phyloP scores from a whole-genome alignment of 2,329 filamentous ascomycete species.

The Colletotrichum spaethianum region DNA sequence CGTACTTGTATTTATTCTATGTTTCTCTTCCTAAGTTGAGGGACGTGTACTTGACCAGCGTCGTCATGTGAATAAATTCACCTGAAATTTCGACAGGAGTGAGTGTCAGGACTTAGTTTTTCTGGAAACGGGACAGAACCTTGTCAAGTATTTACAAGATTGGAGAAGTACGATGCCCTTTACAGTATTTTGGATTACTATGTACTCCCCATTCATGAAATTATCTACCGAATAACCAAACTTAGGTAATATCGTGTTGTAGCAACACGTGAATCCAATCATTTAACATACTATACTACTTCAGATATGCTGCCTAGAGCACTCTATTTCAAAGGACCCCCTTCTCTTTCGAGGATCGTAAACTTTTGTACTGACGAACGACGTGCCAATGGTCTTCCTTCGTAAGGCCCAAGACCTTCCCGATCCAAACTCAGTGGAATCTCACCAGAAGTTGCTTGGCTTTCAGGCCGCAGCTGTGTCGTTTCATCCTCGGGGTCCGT shows the following conservation, averaged over 20 bases:
- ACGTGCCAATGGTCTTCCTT: neutral
- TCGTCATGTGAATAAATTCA: no score
- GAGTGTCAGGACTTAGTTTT: no score
- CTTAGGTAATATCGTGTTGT: neutral
- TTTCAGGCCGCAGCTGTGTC: constrained; percentile 14
- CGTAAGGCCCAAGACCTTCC: constrained; percentile 14
- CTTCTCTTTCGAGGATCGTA: constrained; percentile 19
- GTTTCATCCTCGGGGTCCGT: constrained; percentile 31
- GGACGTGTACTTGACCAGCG: no score
- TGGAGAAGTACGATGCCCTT: neutral
- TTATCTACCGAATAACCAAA: constrained; percentile 22
- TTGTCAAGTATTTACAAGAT: rapidly evolving
- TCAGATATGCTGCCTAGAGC: neutral
- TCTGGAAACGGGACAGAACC: no score
- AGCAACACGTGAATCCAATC: neutral
- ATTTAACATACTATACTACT: neutral
- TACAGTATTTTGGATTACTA: neutral
- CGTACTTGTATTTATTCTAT: no score
- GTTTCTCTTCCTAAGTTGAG: no score
- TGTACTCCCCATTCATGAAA: neutral
- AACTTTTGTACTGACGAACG: constrained; percentile 36
- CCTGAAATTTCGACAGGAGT: no score
- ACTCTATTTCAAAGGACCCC: constrained; percentile 25
- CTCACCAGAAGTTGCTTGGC: constrained; percentile 32
- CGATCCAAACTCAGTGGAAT: constrained; percentile 31